Evolutionary conservation across 2,329 filamentous ascomycete genomes (phyloP).

Genomic region (Byssoonygena ceratinophila): DNA sequence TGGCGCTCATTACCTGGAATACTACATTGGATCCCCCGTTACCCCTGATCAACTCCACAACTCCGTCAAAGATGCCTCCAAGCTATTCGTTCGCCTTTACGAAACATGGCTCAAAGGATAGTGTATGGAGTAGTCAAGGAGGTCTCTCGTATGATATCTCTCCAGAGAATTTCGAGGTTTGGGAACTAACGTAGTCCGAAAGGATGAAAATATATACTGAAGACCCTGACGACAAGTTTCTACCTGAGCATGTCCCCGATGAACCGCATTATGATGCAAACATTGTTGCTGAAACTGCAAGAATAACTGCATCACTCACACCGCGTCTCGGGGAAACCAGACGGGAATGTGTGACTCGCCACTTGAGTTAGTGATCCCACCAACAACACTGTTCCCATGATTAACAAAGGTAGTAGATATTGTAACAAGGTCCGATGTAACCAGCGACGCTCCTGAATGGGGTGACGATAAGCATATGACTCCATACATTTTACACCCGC

Average conservation of each 20-base stretch:
- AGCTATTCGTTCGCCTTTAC: constrained; percentile 14
- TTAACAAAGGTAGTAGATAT: constrained; percentile 34
- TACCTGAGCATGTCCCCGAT: constrained; percentile 45
- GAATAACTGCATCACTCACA: constrained; percentile 50
- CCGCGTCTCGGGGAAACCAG: constrained; percentile 43
- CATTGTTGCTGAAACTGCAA: constrained; percentile 50
- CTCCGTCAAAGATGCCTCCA: constrained; percentile 25
- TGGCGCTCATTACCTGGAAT: constrained; percentile 62
- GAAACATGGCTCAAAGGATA: background rate
- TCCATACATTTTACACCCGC: constrained; percentile 51
- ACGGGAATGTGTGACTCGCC: constrained; percentile 51
- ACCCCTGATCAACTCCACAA: constrained; percentile 45
- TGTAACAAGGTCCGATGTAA: constrained; percentile 43
- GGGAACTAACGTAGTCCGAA: background rate
- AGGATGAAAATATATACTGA: background rate
- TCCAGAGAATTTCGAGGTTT: constrained; percentile 13
- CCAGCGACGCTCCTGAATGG: constrained; percentile 46
- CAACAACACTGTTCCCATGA: constrained; percentile 10
- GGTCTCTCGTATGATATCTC: constrained; percentile 26
- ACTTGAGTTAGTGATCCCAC: constrained; percentile 42
- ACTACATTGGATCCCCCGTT: constrained; percentile 50
- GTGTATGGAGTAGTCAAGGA: constrained; percentile 12
- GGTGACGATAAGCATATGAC: constrained; percentile 49
- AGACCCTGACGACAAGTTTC: background rate
- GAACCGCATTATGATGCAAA: constrained; percentile 55